These are phyloP conservation scores for Ichthyophonus hoferi DNA, from an alignment of 208 protist species.

Conservation along the genomic window DNA sequence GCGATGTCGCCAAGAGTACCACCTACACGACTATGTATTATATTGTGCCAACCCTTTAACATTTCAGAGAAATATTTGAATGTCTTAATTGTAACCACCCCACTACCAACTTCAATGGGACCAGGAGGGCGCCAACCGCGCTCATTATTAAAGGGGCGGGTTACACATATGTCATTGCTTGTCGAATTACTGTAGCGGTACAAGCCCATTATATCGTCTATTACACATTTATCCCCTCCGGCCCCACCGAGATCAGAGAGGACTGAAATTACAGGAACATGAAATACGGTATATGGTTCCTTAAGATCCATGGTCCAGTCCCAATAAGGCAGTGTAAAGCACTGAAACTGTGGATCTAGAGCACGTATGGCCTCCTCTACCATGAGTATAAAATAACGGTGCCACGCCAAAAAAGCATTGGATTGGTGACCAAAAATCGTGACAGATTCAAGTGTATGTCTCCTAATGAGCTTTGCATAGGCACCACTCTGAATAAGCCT, in stretches of 20 bases:
- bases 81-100: not conserved
- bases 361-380: not conserved
- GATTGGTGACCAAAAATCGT: not conserved
- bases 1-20: not conserved
- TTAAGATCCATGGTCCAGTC: not conserved
- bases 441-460: not conserved
- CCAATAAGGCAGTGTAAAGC: not conserved
- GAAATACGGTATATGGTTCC: not conserved
- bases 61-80: not conserved
- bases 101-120: not conserved
- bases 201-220: not conserved
- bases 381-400: not conserved
- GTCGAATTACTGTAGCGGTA: not conserved
- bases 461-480: not conserved
- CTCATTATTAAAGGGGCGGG: not conserved
- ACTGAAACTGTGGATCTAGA: not conserved
- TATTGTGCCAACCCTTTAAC: not conserved
- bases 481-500: not conserved
- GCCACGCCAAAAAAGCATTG: not conserved
- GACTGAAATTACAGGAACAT: not conserved
- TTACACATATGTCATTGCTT: not conserved
- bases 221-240: not conserved
- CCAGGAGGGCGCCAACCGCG: not conserved
- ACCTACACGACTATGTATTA: not conserved
- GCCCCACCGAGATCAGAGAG: not conserved